These are phyloP conservation scores for Sordariomycetes sp. DNA, from an alignment of 2,329 filamentous ascomycete species.

Conservation along the genomic window DNA sequence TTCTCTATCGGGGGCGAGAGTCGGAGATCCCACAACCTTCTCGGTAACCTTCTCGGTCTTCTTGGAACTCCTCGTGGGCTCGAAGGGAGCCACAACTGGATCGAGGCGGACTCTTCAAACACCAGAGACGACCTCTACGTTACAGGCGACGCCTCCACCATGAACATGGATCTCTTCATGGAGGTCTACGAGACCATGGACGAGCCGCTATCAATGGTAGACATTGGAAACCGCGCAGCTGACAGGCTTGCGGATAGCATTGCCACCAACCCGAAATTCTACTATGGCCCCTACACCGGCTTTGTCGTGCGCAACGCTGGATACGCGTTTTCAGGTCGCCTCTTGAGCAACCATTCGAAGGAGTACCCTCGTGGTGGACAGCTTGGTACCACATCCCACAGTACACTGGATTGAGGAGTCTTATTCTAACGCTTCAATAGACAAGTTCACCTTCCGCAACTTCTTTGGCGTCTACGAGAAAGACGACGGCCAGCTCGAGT, in stretches of 20 bases:
- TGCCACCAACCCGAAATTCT: constrained; percentile 42
- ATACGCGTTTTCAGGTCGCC: constrained; percentile 30
- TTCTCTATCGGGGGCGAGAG: constrained; percentile 42
- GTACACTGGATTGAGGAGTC: not conserved
- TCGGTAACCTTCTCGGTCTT: constrained; percentile 32
- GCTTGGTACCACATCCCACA: constrained; percentile 6
- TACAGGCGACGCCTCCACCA: constrained; percentile 36
- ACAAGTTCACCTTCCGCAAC: constrained; percentile 26
- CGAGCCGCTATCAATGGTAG: constrained; percentile 22
- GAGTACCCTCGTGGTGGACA: constrained; percentile 25
- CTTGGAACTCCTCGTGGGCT: constrained; percentile 35
- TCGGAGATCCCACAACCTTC: constrained; percentile 25
- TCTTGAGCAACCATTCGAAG: constrained; percentile 32
- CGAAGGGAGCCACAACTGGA: constrained; percentile 42
- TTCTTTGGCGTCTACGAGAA: constrained; percentile 34
- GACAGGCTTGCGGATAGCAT: constrained; percentile 36
- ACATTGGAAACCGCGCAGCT: constrained; percentile 31
- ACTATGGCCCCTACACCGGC: constrained; percentile 42
- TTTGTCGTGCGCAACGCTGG: constrained; percentile 38
- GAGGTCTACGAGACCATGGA: constrained; percentile 32
- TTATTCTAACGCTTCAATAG: not conserved
- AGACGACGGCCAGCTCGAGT: constrained; percentile 25
- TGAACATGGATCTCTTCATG: constrained; percentile 43
- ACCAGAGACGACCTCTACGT: constrained; percentile 44
- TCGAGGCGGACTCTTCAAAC: constrained; percentile 43